Percentiles rank a stretch among this genome's conserved stretches.
These are phyloP conservation scores for Calonectria pteridis DNA, from an alignment of 2,329 filamentous ascomycete species.

Conservation along the genomic window DNA sequence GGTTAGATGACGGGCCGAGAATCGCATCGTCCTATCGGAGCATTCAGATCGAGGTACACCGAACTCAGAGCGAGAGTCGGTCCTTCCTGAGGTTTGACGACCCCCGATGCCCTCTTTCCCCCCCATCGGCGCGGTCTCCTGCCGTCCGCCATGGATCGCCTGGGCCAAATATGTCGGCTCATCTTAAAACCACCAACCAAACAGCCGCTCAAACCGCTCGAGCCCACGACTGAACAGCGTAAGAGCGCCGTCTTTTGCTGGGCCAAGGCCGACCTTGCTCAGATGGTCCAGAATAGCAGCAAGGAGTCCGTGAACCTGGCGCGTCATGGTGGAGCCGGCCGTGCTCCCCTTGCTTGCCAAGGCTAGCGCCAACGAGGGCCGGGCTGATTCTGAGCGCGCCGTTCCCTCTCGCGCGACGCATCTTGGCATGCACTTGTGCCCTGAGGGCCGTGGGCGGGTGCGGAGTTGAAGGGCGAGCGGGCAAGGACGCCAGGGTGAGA, in stretches of 20 bases:
- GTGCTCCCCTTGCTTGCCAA: conserved; percentile 19
- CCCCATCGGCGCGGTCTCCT: background rate
- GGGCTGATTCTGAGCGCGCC: conserved; percentile 32
- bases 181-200: conserved; percentile 28
- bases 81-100: background rate
- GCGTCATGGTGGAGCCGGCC: conserved; percentile 37
- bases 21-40: background rate
- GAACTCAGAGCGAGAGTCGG: background rate
- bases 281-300: conserved; percentile 30
- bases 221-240: conserved; percentile 13
- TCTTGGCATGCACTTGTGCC: background rate
- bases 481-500: background rate
- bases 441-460: background rate
- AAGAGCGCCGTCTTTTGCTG: background rate
- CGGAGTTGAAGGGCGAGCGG: background rate
- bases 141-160: background rate
- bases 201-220: conserved; percentile 1
- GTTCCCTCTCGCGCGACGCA: conserved; percentile 5
- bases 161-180: conserved; percentile 11
- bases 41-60: background rate
- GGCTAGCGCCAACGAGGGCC: conserved; percentile 32
- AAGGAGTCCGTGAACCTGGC: conserved; percentile 31
- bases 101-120: background rate
- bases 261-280: conserved; percentile 27
- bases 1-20: background rate